Base-by-base conservation (phyloP, 345 rosid species). In the Reutealis trisperma region DNA sequence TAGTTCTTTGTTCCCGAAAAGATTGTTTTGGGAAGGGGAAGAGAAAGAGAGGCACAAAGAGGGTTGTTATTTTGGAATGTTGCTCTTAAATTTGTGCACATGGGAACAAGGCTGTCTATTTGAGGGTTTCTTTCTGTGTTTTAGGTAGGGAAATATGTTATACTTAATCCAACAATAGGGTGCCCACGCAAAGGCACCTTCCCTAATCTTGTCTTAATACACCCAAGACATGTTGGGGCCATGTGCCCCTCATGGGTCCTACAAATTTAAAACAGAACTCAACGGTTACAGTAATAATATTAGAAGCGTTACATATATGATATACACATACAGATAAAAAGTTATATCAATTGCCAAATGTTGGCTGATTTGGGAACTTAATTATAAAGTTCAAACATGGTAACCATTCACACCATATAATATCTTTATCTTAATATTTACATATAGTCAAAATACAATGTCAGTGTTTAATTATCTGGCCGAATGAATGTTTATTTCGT, bases 31-130 rank as follows among this genome's bases (percentile, higher is more conserved):
- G 80, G 74, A 62, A 63, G 70, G 15, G n/a, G 34, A 63, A 69
- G 60, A 37, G 57, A 61, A 71, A n/a, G 3, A 42, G 81, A 44
- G 18, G 74, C 78, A 70, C 66, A 79, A 78, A 79, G 73, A 83
- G 78, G 82, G 78, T 77, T 87, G 82, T 83, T 62, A 70, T 55
- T 86, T 87, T 89, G 94, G 87, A 88, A 88, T 83, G 89, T 85
- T 87, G 91, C 87, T 80, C 88, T 94, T 90, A 89, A 90, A 87
- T 84, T 61, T 47, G 86, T 49, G 85, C 93, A 91, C 93, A 94
- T 90, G 97, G 90, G 88, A 92, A 91, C 93, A 92, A 92, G 85
- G 84, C 66, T 89, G 91, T 91, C 88, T 81, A 82, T 67, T 84
- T 81, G 65, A 84, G 90, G 84, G 88, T 83, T 84, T 84, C 63